A percentile compares a stretch with the other conserved stretches of the same genome.
Conservation (phyloP, 805 yeast species). For the Saccharomyces kudriavzevii region DNA sequence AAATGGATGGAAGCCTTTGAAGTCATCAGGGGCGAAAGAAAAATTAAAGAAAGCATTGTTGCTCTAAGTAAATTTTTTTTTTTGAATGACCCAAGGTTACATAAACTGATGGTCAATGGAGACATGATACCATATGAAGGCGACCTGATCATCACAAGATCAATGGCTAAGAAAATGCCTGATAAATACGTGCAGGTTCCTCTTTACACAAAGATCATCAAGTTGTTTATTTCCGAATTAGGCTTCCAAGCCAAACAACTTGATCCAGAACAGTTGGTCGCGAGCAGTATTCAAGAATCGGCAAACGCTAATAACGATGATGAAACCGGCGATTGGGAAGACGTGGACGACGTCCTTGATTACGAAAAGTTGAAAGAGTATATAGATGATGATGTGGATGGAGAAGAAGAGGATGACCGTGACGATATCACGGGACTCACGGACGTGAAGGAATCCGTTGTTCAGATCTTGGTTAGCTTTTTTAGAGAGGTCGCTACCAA, state of each 20-base stretch:
- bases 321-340: slow-evolving; percentile 64
- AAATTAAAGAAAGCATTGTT: slow-evolving; percentile 53
- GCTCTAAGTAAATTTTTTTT: slow-evolving; percentile 65
- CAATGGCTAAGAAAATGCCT: slow-evolving; percentile 65
- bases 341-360: slow-evolving; percentile 60
- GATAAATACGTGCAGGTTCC: slow-evolving; percentile 56
- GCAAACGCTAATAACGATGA: slow-evolving; percentile 5
- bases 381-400: slow-evolving; percentile 30
- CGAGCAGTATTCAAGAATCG: slow-evolving; percentile 27
- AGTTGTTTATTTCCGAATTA: slow-evolving; percentile 62
- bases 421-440: slow-evolving; percentile 13
- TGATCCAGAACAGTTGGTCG: slow-evolving; percentile 15
- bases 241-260: slow-evolving; percentile 53
- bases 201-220: slow-evolving; percentile 64
- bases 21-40: slow-evolving; percentile 67
- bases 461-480: slow-evolving; percentile 39
- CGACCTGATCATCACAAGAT: slow-evolving; percentile 73
- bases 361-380: slow-evolving; percentile 56
- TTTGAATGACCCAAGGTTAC: slow-evolving; percentile 47
- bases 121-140: slow-evolving; percentile 53
- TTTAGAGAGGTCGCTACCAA: slow-evolving; percentile 49
- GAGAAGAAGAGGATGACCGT: slow-evolving; percentile 14
- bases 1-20: slow-evolving; percentile 83
- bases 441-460: slow-evolving; percentile 14
- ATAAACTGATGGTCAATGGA: slow-evolving; percentile 59